Evolutionary conservation across 2,329 filamentous ascomycete genomes (phyloP).

Genomic region (Alternaria novae-zelandiae): DNA sequence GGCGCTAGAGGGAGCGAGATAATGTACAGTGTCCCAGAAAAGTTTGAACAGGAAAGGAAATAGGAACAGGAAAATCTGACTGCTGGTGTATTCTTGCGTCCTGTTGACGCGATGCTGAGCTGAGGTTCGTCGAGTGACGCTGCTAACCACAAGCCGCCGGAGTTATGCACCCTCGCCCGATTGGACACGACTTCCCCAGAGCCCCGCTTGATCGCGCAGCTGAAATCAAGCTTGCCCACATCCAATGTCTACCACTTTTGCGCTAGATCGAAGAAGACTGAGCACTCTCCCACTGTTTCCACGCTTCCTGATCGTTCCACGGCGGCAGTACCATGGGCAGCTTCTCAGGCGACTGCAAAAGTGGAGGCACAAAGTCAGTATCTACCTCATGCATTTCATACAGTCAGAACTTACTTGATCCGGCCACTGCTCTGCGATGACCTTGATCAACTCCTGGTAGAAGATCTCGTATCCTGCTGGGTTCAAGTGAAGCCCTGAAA

Average conservation of each 20-base stretch:
- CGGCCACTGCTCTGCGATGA: conserved; percentile 60
- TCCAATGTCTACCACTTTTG: background rate
- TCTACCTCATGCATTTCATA: background rate
- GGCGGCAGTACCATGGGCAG: conserved; percentile 61
- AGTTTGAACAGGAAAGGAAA: background rate
- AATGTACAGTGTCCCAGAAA: background rate
- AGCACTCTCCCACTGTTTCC: conserved; percentile 33
- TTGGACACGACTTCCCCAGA: conserved; percentile 5
- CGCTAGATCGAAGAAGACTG: background rate
- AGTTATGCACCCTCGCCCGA: conserved; percentile 14
- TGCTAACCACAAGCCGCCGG: conserved; percentile 14
- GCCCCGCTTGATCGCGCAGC: background rate
- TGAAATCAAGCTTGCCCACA: background rate
- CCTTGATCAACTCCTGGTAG: conserved; percentile 59
- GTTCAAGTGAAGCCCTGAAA: conserved; percentile 64
- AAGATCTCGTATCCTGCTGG: conserved; percentile 63
- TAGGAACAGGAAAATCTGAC: background rate
- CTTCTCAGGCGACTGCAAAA: conserved; percentile 51
- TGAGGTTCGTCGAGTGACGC: conserved; percentile 10
- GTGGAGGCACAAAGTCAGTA: background rate
- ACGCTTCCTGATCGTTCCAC: conserved; percentile 55
- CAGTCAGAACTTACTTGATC: conserved; percentile 49
- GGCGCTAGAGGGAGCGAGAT: background rate
- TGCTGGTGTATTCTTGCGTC: conserved; percentile 1
- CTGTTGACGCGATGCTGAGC: conserved; percentile 2